Conservation (phyloP, 176 grass and related monocot species). For the Aegilops bicornis region DNA sequence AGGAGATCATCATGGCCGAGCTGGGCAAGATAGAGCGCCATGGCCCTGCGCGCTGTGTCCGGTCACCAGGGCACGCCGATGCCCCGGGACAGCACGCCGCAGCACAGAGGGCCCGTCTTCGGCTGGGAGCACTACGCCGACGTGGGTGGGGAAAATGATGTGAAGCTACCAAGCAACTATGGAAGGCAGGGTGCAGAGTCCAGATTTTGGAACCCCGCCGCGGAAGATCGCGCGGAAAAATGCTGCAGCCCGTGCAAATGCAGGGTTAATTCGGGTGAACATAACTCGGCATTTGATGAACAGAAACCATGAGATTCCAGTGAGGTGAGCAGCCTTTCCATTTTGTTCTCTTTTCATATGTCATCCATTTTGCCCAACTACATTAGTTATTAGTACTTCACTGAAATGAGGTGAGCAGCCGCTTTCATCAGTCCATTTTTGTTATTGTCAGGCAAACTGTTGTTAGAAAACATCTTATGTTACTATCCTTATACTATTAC, state of each 20-base stretch:
- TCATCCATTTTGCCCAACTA: neutral
- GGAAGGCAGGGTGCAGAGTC: neutral
- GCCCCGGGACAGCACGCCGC: neutral
- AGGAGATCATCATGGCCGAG: conserved; percentile 42
- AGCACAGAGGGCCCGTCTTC: neutral
- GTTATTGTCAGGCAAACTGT: neutral
- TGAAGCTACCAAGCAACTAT: neutral
- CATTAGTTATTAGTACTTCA: neutral
- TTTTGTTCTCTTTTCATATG: neutral
- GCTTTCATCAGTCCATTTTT: neutral
- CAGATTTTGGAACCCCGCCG: neutral
- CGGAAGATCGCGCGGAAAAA: neutral
- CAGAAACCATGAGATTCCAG: neutral
- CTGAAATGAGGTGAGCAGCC: neutral
- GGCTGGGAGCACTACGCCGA: neutral
- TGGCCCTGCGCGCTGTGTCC: neutral
- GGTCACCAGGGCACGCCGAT: neutral
- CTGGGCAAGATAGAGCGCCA: conserved; percentile 37
- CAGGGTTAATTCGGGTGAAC: neutral
- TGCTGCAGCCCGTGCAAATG: neutral
- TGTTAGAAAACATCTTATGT: neutral
- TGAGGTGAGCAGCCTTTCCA: conserved; percentile 23
- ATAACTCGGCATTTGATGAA: conserved; percentile 11
- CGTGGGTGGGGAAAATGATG: neutral
- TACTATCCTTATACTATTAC: neutral